phyloP scores from a whole-genome alignment of 2,329 filamentous ascomycete genomes.

The Pochonia chlamydosporia region DNA sequence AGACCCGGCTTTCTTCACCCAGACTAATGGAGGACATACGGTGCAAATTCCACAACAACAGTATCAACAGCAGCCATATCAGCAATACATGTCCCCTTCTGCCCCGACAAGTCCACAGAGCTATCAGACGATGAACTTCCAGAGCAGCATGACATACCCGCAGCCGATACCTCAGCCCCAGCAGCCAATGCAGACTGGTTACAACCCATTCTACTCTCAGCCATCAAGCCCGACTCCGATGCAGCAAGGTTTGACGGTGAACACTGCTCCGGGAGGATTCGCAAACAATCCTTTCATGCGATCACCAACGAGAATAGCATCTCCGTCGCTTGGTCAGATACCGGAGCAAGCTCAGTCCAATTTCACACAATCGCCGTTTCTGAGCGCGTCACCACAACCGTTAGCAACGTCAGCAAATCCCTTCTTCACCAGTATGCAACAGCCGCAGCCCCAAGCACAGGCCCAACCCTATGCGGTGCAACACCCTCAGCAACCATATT shows the following conservation, averaged over 20 bases:
- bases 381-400: conserved; percentile 22
- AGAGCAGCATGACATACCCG: conserved; percentile 38
- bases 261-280: conserved; percentile 28
- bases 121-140: conserved; percentile 33
- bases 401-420: conserved; percentile 28
- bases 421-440: conserved; percentile 27
- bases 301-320: conserved; percentile 45
- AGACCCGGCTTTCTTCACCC: conserved; percentile 61
- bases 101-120: conserved; percentile 34
- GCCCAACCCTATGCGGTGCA: conserved; percentile 12
- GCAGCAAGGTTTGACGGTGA: conserved; percentile 34
- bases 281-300: conserved; percentile 44
- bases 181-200: conserved; percentile 34
- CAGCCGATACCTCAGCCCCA: conserved; percentile 25
- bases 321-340: conserved; percentile 44
- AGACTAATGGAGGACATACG: conserved; percentile 59
- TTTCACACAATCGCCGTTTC: conserved; percentile 39
- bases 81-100: conserved; percentile 38
- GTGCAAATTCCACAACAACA: background rate
- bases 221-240: conserved; percentile 24
- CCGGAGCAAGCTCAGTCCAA: conserved; percentile 45
- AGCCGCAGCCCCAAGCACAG: conserved; percentile 16
- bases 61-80: conserved; percentile 34
- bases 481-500: conserved; percentile 26
- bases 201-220: conserved; percentile 48